These are phyloP conservation scores for Spathaspora passalidarum DNA, from an alignment of 805 yeast genomes.

Conservation along the genomic window DNA sequence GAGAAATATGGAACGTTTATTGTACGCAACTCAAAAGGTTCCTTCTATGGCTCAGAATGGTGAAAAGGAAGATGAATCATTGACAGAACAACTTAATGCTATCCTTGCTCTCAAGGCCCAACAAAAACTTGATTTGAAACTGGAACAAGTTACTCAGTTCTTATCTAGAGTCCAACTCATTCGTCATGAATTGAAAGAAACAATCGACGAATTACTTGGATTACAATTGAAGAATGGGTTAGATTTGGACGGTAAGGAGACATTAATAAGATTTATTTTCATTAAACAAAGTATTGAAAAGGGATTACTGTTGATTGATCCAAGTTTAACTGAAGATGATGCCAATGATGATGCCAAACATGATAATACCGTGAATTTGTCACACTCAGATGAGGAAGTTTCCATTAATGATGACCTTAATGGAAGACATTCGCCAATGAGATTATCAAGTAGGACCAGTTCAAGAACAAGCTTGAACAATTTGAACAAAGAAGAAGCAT, in stretches of 20 bases:
- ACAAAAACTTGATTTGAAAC: constrained; percentile 28
- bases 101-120: constrained; percentile 33
- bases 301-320: constrained; percentile 43
- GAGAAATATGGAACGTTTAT: constrained; percentile 69
- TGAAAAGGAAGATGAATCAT: constrained; percentile 10
- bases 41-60: constrained; percentile 3
- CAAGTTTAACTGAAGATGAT: constrained; percentile 23
- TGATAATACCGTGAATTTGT: neutral
- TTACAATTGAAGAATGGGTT: constrained; percentile 55
- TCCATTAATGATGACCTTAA: constrained; percentile 2
- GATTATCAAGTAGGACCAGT: constrained; percentile 18
- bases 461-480: constrained; percentile 32
- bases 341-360: constrained; percentile 2
- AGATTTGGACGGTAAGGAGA: constrained; percentile 70
- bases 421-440: constrained; percentile 11
- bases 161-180: constrained; percentile 25
- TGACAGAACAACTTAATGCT: constrained; percentile 27
- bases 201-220: constrained; percentile 51
- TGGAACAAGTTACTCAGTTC: constrained; percentile 29
- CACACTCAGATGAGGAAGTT: constrained; percentile 3
- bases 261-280: constrained; percentile 63
- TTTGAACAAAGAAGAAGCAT: constrained; percentile 42
- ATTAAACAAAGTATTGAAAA: constrained; percentile 69
- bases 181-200: constrained; percentile 26
- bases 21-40: constrained; percentile 42